Percentiles rank a stretch among this genome's conserved stretches.
These are phyloP conservation scores for Lachnellula occidentalis DNA, from an alignment of 2,329 filamentous ascomycete species.

Conservation along the genomic window DNA sequence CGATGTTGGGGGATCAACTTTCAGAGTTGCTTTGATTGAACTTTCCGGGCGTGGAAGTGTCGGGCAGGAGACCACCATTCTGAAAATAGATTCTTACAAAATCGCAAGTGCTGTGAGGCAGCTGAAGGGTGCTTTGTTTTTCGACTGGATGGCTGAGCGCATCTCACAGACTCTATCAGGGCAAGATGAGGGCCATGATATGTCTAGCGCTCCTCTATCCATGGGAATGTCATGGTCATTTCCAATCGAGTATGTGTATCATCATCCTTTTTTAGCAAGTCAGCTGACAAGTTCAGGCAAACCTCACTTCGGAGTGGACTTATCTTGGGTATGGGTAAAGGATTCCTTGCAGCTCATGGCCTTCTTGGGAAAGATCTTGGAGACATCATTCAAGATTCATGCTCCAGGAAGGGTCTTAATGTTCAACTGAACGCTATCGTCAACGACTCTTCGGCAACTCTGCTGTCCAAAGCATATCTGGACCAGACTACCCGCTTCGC, in stretches of 20 bases:
- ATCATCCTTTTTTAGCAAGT: slow-evolving; percentile 2
- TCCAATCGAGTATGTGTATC: slow-evolving; percentile 55
- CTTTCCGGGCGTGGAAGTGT: slow-evolving; percentile 43
- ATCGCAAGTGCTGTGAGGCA: slow-evolving; percentile 52
- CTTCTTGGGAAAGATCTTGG: slow-evolving; percentile 56
- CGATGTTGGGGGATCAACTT: slow-evolving; percentile 65
- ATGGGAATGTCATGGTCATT: slow-evolving; percentile 66
- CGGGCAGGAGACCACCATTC: slow-evolving; percentile 44
- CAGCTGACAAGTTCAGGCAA: slow-evolving; percentile 45
- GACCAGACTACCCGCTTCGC: slow-evolving; percentile 55
- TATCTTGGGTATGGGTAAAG: slow-evolving; percentile 60
- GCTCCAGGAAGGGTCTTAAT: slow-evolving; percentile 40
- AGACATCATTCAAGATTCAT: slow-evolving; percentile 51
- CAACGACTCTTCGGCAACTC: slow-evolving; percentile 62
- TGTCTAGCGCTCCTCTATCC: slow-evolving; percentile 39
- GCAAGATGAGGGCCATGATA: slow-evolving; percentile 36
- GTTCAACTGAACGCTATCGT: slow-evolving; percentile 56
- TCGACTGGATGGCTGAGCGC: slow-evolving; percentile 61
- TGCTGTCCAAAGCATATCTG: slow-evolving; percentile 56
- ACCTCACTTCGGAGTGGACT: slow-evolving; percentile 55
- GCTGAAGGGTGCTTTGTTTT: slow-evolving; percentile 55
- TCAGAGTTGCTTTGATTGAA: slow-evolving; percentile 59
- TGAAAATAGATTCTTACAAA: slow-evolving; percentile 49
- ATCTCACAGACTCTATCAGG: slow-evolving; percentile 51
- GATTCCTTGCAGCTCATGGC: slow-evolving; percentile 53